These are phyloP conservation scores for Tylopilus sp. DNA, from an alignment of 768 basidiomycete species.

Conservation along the genomic window DNA sequence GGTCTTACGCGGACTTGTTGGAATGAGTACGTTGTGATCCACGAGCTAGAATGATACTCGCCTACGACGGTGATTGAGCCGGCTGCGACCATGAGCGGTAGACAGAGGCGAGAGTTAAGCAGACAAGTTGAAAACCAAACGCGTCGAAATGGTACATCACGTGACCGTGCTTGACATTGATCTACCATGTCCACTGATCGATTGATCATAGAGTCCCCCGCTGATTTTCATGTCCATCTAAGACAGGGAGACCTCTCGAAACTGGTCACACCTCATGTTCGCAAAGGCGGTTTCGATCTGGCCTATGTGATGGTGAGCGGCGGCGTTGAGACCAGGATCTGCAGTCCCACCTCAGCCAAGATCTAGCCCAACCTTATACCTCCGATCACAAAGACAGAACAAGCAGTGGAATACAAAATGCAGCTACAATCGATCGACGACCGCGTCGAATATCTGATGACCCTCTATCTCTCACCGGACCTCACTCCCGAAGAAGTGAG, in stretches of 20 bases:
- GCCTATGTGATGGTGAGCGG: constrained; percentile 92
- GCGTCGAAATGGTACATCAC: constrained; percentile 23
- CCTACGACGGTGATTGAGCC: constrained; percentile 89
- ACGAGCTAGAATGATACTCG: constrained; percentile 26
- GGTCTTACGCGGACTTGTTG: constrained; percentile 84
- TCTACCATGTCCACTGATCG: constrained; percentile 24
- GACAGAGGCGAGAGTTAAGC: neutral
- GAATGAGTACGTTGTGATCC: constrained; percentile 1
- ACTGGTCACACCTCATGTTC: constrained; percentile 88
- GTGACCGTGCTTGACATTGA: constrained; percentile 26
- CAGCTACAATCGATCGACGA: constrained; percentile 74
- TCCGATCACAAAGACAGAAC: constrained; percentile 78
- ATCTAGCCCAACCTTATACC: constrained; percentile 87
- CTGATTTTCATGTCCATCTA: constrained; percentile 96
- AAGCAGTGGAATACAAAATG: constrained; percentile 77
- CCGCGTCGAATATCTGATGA: constrained; percentile 87
- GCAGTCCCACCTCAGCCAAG: constrained; percentile 9
- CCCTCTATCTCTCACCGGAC: constrained; percentile 88
- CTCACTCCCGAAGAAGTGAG: constrained; percentile 88
- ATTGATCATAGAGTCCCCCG: constrained; percentile 48
- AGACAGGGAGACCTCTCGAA: constrained; percentile 80
- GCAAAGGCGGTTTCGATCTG: constrained; percentile 82
- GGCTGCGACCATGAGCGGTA: constrained; percentile 64
- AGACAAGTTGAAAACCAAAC: constrained; percentile 31
- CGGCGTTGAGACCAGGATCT: constrained; percentile 5